Evolutionary conservation across 805 yeast genomes (phyloP), one percentile per base, ranked within the genome.

Genomic region (Zygoascus tannicola): DNA sequence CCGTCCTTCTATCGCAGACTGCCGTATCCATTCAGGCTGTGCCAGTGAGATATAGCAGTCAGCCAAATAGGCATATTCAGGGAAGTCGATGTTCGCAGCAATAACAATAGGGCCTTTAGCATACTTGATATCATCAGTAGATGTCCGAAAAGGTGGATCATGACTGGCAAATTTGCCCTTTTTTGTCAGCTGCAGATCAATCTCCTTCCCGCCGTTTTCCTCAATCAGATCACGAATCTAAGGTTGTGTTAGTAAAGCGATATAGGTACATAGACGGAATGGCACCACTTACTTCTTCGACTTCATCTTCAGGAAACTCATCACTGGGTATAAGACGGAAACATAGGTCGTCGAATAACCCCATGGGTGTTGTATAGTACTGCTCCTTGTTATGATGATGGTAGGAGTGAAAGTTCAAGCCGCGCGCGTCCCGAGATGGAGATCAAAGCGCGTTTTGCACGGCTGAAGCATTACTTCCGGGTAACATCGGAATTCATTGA

Each of bases 21-120:
- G 76, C 22, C 59, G 50, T 2, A 83, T 66, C 86, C 92, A 85
- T 4, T 66, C 58, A 0, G 78, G 69, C 0, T 73, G 71, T 14
- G 84, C 81, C 1, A 82, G 71, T 0, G 92, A 86, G 12, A 81
- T 68, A 76, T 82, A 70, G 32, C 71, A 63, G 14, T 66, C 66
- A 30, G 64, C 66, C 4, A 81, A 72, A 26, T 65, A 61, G 2
- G 49, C 53, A 53, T 69, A 77, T 23, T 73, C 78, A 2, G 71
- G 69, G 50, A 82, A 83, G 21, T 74, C 68, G 16, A 68, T 61
- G 4, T 74, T 63, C 35, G 65, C 61, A 16, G 85, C 63, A 14
- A 85, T 68, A 16, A 84, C 48, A n/a, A 57, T 45, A 15, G 15
- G 37, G 23, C 43, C 43, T 4, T 26, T 26, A 12, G 30, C 30